phyloP scores from a whole-genome alignment of 2,329 filamentous ascomycete genomes.

The Sphaerulina populicola region DNA sequence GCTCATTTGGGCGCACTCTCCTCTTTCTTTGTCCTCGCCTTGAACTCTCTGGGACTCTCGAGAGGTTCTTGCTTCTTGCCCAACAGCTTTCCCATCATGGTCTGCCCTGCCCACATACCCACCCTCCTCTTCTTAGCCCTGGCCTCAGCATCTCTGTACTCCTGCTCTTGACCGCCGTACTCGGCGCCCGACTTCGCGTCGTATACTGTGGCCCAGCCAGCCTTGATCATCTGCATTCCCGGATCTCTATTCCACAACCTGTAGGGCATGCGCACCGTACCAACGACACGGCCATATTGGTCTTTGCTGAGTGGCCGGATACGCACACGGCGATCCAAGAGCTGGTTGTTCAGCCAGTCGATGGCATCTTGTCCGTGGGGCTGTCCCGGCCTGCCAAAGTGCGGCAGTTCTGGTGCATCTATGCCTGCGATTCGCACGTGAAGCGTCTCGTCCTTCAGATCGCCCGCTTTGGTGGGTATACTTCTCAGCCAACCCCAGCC shows the following conservation, averaged over 20 bases:
- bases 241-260: conserved; percentile 64
- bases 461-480: conserved; percentile 13
- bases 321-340: conserved; percentile 65
- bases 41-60: conserved; percentile 85
- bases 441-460: conserved; percentile 50
- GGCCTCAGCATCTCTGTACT: conserved; percentile 57
- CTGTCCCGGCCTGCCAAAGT: conserved; percentile 84
- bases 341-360: conserved; percentile 65
- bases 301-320: conserved; percentile 77
- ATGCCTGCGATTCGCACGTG: conserved; percentile 82
- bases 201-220: conserved; percentile 80
- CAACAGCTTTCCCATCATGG: conserved; percentile 35
- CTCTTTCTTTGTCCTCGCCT: conserved; percentile 49
- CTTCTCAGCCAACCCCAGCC: conserved; percentile 62
- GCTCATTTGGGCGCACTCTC: conserved; percentile 22
- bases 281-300: conserved; percentile 87
- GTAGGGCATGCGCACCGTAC: conserved; percentile 55
- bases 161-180: conserved; percentile 60
- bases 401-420: conserved; percentile 84
- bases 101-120: conserved; percentile 55
- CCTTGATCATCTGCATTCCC: conserved; percentile 78
- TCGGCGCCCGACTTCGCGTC: conserved; percentile 85
- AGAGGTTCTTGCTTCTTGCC: conserved; percentile 50
- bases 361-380: conserved; percentile 75
- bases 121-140: conserved; percentile 35